Evolutionary conservation across 2,329 filamentous ascomycete species (phyloP).

Genomic region (Aspergillus intermedius): DNA sequence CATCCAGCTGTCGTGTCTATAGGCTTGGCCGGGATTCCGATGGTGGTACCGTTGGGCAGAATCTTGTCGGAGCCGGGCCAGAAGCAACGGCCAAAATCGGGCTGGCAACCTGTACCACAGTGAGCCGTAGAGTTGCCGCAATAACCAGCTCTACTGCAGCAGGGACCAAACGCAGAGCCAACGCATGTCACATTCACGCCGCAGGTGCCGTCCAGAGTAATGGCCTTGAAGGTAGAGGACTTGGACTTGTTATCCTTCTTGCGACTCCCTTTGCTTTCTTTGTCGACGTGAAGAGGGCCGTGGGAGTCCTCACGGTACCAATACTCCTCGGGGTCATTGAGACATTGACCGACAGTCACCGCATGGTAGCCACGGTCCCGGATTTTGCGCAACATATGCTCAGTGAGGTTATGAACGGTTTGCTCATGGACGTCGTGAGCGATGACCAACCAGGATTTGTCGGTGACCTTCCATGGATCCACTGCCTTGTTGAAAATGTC

Average conservation of each 20-base stretch:
- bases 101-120: conserved; percentile 28
- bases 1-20: not conserved
- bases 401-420: conserved; percentile 37
- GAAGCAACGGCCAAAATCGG: conserved; percentile 24
- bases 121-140: conserved; percentile 27
- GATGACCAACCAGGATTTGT: conserved; percentile 36
- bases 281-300: conserved; percentile 6
- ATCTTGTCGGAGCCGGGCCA: not conserved
- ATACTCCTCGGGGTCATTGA: conserved; percentile 31
- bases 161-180: conserved; percentile 29
- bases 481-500: conserved; percentile 34
- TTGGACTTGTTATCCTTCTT: not conserved
- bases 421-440: conserved; percentile 39
- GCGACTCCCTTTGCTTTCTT: not conserved
- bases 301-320: conserved; percentile 38
- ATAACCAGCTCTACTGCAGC: conserved; percentile 22
- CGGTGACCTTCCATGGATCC: conserved; percentile 15
- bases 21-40: conserved; percentile 16
- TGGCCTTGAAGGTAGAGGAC: conserved; percentile 6
- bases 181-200: conserved; percentile 27
- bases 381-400: conserved; percentile 32
- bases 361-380: conserved; percentile 27
- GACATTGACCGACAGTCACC: conserved; percentile 40
- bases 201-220: conserved; percentile 30
- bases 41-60: conserved; percentile 9